Evolutionary conservation across 2,329 filamentous ascomycete genomes (phyloP), one percentile per base, ranked within the genome.

Genomic region (Westerdykella aurantiaca): DNA sequence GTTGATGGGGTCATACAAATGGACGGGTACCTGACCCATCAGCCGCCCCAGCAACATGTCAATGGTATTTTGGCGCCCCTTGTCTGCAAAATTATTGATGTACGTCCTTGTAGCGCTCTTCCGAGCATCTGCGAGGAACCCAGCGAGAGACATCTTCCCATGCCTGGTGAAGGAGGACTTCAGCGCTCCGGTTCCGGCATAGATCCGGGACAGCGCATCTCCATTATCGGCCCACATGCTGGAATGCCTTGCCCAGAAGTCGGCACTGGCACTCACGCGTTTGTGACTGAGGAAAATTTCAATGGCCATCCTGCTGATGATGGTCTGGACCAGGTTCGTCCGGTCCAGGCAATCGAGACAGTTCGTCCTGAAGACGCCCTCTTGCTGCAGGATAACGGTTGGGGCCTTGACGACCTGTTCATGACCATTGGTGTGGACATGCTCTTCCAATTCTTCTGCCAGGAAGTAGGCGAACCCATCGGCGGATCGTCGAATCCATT

Each of bases 211-310:
- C 38, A 98, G 69, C 5, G 86, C 85, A 70, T 98, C 93, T 17
- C 93, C 93, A 61, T 96, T 97, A 67, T 98, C 93, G 29, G 93
- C 93, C 93, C 93, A 98, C 1, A 98, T 76, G 48, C 82, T 93
- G 7, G 88, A 90, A 69, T 98, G 93, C 39, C 88, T 78, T 70
- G 88, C 85, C 86, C 90, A 95, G 57, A 97, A 90, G 60, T 97
- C 90, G 0, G 83, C 79, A 9, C 77, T 76, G 0, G 86, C 83
- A 48, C 74, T 76, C 51, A 88, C 81, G 21, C 77, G 78, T 47
- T 84, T 78, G 53, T 95, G 88, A 12, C 71, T 70, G 3, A 98
- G 71, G 56, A 97, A 97, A 0, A 83, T 75, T 63, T 95, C 88
- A 16, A 96, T 75, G 0, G 89, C 88, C 85, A 96, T 90, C 58